Percentiles rank a stretch among this genome's conserved stretches.
phyloP scores from a whole-genome alignment of 257 asterid species.

The Gentiana macrophylla region DNA sequence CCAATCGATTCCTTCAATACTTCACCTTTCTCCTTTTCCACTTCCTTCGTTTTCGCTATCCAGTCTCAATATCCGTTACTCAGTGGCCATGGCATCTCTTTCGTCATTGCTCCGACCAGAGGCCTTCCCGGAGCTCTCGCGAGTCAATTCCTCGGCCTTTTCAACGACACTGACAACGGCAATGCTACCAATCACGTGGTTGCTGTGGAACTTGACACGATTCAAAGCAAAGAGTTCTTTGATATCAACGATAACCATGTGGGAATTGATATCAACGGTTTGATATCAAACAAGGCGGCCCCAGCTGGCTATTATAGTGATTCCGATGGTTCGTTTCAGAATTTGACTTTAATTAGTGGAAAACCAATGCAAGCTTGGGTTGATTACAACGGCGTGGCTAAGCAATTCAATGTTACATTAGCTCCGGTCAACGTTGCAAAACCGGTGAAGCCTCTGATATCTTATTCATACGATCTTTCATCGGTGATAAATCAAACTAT shows the following conservation, averaged over 20 bases:
- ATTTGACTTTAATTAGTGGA: constrained; percentile 39
- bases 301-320: constrained; percentile 13
- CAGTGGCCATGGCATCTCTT: constrained; percentile 53
- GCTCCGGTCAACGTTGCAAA: constrained; percentile 26
- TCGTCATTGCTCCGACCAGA: constrained; percentile 41
- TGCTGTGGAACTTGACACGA: constrained; percentile 55
- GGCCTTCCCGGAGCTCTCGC: constrained; percentile 28
- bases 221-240: constrained; percentile 24
- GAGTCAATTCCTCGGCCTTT: constrained; percentile 41
- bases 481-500: constrained; percentile 23
- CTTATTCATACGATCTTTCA: constrained; percentile 26
- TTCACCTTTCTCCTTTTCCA: constrained; percentile 39
- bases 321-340: constrained; percentile 12
- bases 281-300: constrained; percentile 15
- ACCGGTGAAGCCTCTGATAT: constrained; percentile 34
- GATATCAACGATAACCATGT: constrained; percentile 49
- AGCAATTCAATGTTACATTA: constrained; percentile 28
- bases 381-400: constrained; percentile 26
- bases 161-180: constrained; percentile 39
- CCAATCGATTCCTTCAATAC: constrained; percentile 48
- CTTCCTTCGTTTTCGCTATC: constrained; percentile 47
- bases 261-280: constrained; percentile 40
- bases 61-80: constrained; percentile 25
- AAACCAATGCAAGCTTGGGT: constrained; percentile 43
- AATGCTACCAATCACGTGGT: constrained; percentile 35